Evolutionary conservation across 2,329 filamentous ascomycete genomes (phyloP).

Genomic region (Neonectria hederae): DNA sequence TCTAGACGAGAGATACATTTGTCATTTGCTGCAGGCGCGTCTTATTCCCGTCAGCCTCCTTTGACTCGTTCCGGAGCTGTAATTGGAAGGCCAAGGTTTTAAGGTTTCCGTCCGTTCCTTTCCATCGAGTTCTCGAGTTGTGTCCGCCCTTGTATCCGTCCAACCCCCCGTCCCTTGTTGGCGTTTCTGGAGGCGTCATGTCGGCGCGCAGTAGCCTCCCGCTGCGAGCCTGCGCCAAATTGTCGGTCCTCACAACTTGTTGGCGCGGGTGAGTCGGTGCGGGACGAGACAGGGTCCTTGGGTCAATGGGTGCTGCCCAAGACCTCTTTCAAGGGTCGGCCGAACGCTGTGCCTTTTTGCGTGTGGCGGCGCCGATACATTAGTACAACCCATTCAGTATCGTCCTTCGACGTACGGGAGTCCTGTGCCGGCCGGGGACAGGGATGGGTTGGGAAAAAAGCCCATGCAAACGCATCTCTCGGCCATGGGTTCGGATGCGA

Average conservation of each 20-base stretch:
- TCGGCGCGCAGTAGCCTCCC: background rate
- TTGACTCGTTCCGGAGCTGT: background rate
- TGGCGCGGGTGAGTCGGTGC: background rate
- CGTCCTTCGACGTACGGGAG: background rate
- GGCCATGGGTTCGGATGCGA: slow-evolving; percentile 2
- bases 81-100: slow-evolving; percentile 10
- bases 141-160: background rate
- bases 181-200: background rate
- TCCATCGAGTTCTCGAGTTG: background rate
- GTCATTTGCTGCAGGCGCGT: background rate
- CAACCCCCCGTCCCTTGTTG: background rate
- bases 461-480: background rate
- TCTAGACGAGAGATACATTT: background rate
- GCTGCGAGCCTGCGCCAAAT: background rate
- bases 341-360: background rate
- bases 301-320: too few relatives aligned
- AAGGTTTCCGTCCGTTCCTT: slow-evolving; percentile 14
- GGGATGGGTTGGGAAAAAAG: background rate
- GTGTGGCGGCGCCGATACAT: background rate
- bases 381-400: background rate
- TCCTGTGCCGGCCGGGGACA: background rate
- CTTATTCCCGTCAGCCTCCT: background rate
- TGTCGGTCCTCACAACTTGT: background rate
- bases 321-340: background rate
- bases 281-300: background rate